A percentile compares a stretch with the other conserved stretches of the same genome.
These are phyloP conservation scores for Aspergillus campestris DNA, from an alignment of 495 filamentous ascomycete genomes.

Conservation along the genomic window DNA sequence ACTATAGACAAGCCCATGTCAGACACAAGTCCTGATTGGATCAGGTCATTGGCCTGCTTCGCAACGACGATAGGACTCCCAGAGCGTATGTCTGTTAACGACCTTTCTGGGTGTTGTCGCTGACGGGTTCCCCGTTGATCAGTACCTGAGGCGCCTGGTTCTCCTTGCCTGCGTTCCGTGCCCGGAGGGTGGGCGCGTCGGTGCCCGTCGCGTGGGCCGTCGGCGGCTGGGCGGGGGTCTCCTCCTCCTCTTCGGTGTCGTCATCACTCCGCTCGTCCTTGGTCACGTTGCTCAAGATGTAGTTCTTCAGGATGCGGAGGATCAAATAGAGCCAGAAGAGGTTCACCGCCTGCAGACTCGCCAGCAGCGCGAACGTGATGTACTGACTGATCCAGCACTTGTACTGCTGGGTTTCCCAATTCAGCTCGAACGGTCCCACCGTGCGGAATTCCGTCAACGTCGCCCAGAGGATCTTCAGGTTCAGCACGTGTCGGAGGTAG, in stretches of 20 bases:
- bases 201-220: slow-evolving; percentile 23
- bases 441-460: slow-evolving; percentile 82
- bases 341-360: slow-evolving; percentile 70
- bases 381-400: slow-evolving; percentile 70
- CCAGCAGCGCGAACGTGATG: slow-evolving; percentile 64
- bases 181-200: slow-evolving; percentile 14
- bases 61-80: no score
- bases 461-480: slow-evolving; percentile 78
- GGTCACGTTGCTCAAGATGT: slow-evolving; percentile 40
- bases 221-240: slow-evolving; percentile 13
- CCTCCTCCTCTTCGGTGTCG: slow-evolving; percentile 45
- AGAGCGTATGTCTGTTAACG: background rate
- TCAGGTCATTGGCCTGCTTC: no score
- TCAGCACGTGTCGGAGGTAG: slow-evolving; percentile 88
- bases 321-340: slow-evolving; percentile 85
- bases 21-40: no score
- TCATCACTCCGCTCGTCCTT: slow-evolving; percentile 56
- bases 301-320: slow-evolving; percentile 58
- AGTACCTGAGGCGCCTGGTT: slow-evolving; percentile 30
- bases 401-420: slow-evolving; percentile 79
- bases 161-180: slow-evolving; percentile 22
- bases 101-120: slow-evolving; percentile 10
- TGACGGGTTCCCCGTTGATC: slow-evolving; percentile 31
- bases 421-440: slow-evolving; percentile 77
- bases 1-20: background rate